Base-by-base conservation (phyloP, 225 moss, liverwort and hornwort genomes). In the Physcomitrium patens region DNA sequence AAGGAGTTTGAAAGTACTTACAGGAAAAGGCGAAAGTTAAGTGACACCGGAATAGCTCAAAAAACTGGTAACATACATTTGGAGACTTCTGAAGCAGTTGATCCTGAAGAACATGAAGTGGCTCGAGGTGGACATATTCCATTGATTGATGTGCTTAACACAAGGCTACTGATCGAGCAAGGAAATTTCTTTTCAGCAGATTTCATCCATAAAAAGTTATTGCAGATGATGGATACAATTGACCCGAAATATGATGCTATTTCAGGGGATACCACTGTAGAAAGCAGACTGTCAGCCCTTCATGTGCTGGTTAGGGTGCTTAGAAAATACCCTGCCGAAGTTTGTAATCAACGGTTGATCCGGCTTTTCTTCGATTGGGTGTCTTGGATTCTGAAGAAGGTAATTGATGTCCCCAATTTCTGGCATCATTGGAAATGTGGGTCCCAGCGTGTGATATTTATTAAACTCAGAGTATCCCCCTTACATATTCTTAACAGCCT, bases 311-410 rank as follows among this genome's bases (percentile, higher is more conserved):
- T 83, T 37, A 83, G 86, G 67, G 81, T 89, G 49, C 89, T 92
- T 69, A 80, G 76, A 23, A 85, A 86, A 54, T 74, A 78, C 72
- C 79, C 81, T 41, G 83, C 74, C 63, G 83, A 81, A 44, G 72
- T 81, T 71, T 93, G 89, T 72, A 80, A 82, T 77, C 71, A 67
- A 63, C 83, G 86, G 43, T 79, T 95, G 77, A 80, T 92, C 63
- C 80, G 86, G 72, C 82, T 91, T 65, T 76, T 93, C 61, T 86
- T 82, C 58, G 74, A 84, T 37, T 99, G 99, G 99, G 68, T 93
- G 46, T 63, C 76, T 56, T 93, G 83, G 86, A 76, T 90, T 51
- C 74, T 78, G 26, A 68, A 77, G 17, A 86, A 84, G 91, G 96
- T 95, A 82, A 52, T 7, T 7, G 60, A 43, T 20, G 22, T 70